Evolutionary conservation across 2,329 filamentous ascomycete genomes (phyloP), one percentile per base, ranked within the genome.

Genomic region (Myriosclerotinia scirpicola): DNA sequence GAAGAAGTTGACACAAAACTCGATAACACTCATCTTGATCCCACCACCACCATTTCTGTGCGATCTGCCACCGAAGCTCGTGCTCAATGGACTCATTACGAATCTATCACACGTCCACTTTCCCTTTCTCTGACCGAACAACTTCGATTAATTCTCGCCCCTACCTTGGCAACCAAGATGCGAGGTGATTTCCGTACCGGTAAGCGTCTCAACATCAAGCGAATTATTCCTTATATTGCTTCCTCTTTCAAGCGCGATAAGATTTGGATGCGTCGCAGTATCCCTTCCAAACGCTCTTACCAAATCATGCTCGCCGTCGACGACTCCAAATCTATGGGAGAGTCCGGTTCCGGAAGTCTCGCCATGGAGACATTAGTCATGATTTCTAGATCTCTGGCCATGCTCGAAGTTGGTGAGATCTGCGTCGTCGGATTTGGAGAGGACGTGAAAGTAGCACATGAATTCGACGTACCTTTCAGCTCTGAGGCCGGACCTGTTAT

Each of bases 191-290:
- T 96, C 85, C 91, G 95, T 72, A 99, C 95, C 0, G 95, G 95
- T 70, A 99, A 99, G 78, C 90, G 95, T 0, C 91, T 99, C 73
- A 99, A 98, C 79, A 97, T 99, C 82, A 98, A 98, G 80, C 92
- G 94, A 73, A 99, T 99, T 79, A 99, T 99, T 74, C 95, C 96
- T 0, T 99, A 99, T 80, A 98, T 99, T 73, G 95, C 96, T 1
- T 98, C 93, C 0, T 90, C 91, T 76, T 99, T 97, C 84, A 98
- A 97, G 83, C 91, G 95, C 68, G 95, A 99, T 85, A 99, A 99
- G 83, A 99, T 99, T 79, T 99, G 95, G 95, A 96, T 99, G 90
- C 90, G 96, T 17, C 88, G 96, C 66, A 90, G 87, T 44, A 88
- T 97, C 60, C 96, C 96, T 1, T 94, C 90, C 48, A 98, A 98